Evolutionary conservation across 768 basidiomycete genomes (phyloP).

Genomic region (Lanmaoa rubissima): DNA sequence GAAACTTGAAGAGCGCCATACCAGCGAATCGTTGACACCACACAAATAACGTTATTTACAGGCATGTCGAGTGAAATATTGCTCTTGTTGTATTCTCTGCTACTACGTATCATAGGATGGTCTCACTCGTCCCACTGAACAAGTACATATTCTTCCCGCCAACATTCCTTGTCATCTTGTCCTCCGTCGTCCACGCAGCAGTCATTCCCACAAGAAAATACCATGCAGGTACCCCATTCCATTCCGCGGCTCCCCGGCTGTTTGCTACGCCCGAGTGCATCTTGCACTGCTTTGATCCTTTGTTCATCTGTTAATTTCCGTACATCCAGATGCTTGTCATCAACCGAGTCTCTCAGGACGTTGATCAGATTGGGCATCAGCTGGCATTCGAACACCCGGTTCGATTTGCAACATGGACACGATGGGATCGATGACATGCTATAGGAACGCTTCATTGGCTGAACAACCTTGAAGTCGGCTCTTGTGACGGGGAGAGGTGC

Average conservation of each 20-base stretch:
- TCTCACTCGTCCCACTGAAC: conserved; percentile 71
- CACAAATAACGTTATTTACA: conserved; percentile 27
- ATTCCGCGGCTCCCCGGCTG: conserved; percentile 58
- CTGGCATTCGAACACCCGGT: conserved; percentile 87
- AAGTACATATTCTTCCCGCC: conserved; percentile 75
- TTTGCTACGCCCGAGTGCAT: conserved; percentile 47
- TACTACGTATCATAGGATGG: background rate
- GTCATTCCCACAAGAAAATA: conserved; percentile 85
- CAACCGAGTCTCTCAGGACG: conserved; percentile 45
- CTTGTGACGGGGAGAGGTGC: conserved; percentile 55
- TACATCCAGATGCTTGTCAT: conserved; percentile 21
- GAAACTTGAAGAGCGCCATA: conserved; percentile 17
- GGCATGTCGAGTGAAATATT: background rate
- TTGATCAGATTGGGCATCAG: conserved; percentile 94
- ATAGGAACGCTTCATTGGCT: conserved; percentile 50
- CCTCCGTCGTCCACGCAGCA: conserved; percentile 55
- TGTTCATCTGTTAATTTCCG: conserved; percentile 61
- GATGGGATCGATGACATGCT: conserved; percentile 50
- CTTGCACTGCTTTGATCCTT: conserved; percentile 59
- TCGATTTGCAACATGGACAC: conserved; percentile 66
- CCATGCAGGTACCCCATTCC: conserved; percentile 93
- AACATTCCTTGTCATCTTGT: conserved; percentile 41
- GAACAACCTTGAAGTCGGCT: conserved; percentile 54
- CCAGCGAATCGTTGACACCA: background rate
- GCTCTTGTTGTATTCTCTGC: background rate